Base-by-base conservation (phyloP, 345 rosid genomes). In the Moricandia moricandioides region DNA sequence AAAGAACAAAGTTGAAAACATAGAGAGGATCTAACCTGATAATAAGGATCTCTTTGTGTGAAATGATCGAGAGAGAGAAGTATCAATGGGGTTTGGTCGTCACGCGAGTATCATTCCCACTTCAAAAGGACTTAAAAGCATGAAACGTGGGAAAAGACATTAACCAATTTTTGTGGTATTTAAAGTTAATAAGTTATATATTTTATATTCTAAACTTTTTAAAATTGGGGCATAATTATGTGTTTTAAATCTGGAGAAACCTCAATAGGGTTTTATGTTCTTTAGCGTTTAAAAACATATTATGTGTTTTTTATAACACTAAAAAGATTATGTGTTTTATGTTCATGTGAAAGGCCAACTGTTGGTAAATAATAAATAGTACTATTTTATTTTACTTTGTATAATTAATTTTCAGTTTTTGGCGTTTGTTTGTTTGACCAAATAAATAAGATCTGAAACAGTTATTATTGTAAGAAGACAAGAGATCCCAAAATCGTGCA, bases 101-200 rank as follows among this genome's bases (percentile, higher is more conserved):
- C 81, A 78, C 69, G 77, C 73, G 68, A 78, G 64, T 60, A 59
- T 59, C 73, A 78, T 78, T 56, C 72, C 81, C 21, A 71, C 76
- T 65, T 16, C 16, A 47, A 70, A 57, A 11, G 62, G 62, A 65
- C 29, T 69, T 12, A 3, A 27, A 58, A 49, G 39, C 40, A 1
- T 21, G 24, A 21, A 21, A 85, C 67, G 80, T 70, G 72, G 58
- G 31, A 12, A 33, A 51, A 43, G 16, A 40, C 55, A 6, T 33
- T 61, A 33, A 34, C 65, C 49, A 58, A 24, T 40, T 62, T 52
- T 7, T 47, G 52, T 47, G 18, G 17, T 18, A 47, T 47, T 43
- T 43, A 43, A 13, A 43, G 8, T 8, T 39, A 39, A 39, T 39
- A 39, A 39, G 5, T 39, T 39, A 39, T 39, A 10, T 39, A 35